These are phyloP conservation scores for Periconia sp. DNA, from an alignment of 2,329 filamentous ascomycete genomes.

Conservation along the genomic window DNA sequence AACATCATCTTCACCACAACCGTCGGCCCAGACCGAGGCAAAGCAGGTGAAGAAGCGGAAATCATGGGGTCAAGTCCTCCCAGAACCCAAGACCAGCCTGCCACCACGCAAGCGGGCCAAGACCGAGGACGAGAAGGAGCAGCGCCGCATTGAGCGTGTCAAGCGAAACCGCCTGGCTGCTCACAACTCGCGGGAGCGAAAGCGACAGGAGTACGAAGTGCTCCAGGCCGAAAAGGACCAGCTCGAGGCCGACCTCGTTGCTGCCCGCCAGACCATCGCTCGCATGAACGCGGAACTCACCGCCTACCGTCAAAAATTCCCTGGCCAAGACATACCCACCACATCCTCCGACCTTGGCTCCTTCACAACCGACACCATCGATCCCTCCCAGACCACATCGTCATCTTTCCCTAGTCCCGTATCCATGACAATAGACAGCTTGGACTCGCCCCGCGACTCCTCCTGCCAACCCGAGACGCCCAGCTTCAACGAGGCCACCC, in stretches of 20 bases:
- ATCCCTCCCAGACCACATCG: conserved; percentile 36
- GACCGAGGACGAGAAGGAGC: conserved; percentile 98
- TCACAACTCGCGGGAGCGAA: conserved; percentile 93
- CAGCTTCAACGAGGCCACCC: conserved; percentile 44
- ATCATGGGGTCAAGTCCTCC: conserved; percentile 97
- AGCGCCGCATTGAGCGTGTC: conserved; percentile 94
- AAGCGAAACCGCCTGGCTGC: conserved; percentile 94
- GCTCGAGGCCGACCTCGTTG: conserved; percentile 66
- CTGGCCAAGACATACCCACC: conserved; percentile 27
- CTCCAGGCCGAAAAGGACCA: conserved; percentile 66
- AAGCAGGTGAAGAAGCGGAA: conserved; percentile 91
- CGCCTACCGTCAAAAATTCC: conserved; percentile 36
- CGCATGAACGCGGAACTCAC: conserved; percentile 54
- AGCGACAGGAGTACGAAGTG: conserved; percentile 85
- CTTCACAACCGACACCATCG: conserved; percentile 31
- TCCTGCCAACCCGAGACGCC: conserved; percentile 44
- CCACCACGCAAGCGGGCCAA: conserved; percentile 96
- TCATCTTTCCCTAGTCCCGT: conserved; percentile 38
- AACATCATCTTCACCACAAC: conserved; percentile 19
- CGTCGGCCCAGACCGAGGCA: conserved; percentile 20
- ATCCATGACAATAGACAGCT: conserved; percentile 42
- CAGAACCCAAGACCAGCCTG: conserved; percentile 93
- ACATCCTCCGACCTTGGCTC: conserved; percentile 25
- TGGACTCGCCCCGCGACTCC: conserved; percentile 42
- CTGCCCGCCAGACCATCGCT: conserved; percentile 53